Percentiles rank a stretch among this genome's conserved stretches.
These are phyloP conservation scores for Penicillium manginii DNA, from an alignment of 495 filamentous ascomycete species.

Conservation along the genomic window DNA sequence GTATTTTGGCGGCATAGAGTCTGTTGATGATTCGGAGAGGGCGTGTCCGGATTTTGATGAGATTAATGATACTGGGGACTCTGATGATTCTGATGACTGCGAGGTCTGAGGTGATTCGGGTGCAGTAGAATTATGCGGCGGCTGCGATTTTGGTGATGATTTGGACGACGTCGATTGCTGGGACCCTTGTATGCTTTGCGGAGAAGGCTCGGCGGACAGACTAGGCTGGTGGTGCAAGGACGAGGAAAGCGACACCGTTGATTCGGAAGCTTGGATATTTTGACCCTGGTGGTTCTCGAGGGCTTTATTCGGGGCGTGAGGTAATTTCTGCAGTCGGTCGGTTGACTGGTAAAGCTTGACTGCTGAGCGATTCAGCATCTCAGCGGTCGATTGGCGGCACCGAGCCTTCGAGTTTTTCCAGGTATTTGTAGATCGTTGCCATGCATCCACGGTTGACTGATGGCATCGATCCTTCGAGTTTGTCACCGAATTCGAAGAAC, in stretches of 20 bases:
- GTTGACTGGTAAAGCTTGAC: constrained; percentile 10
- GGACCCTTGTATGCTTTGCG: neutral
- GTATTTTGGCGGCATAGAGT: neutral
- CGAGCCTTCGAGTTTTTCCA: constrained; percentile 9
- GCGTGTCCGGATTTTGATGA: neutral
- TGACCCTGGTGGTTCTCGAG: neutral
- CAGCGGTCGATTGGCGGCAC: constrained; percentile 15
- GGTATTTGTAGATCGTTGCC: constrained; percentile 10
- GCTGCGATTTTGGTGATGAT: neutral
- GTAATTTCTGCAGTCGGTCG: constrained; percentile 4
- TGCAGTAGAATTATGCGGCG: neutral
- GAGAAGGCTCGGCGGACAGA: neutral
- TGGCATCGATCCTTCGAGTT: constrained; percentile 11
- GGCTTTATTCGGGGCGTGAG: neutral
- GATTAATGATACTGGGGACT: neutral
- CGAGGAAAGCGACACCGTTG: neutral
- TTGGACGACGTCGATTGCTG: neutral
- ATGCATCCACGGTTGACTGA: constrained; percentile 8
- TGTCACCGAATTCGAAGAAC: neutral
- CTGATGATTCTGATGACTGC: neutral
- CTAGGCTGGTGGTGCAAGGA: neutral
- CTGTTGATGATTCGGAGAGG: neutral
- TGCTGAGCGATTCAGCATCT: constrained; percentile 9
- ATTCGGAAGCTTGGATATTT: neutral
- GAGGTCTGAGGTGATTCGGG: constrained; percentile 1